Percentiles rank a stretch among this genome's conserved stretches.
Evolutionary conservation across 2,329 filamentous ascomycete genomes (phyloP).

Genomic region (Rosellinia necatrix): DNA sequence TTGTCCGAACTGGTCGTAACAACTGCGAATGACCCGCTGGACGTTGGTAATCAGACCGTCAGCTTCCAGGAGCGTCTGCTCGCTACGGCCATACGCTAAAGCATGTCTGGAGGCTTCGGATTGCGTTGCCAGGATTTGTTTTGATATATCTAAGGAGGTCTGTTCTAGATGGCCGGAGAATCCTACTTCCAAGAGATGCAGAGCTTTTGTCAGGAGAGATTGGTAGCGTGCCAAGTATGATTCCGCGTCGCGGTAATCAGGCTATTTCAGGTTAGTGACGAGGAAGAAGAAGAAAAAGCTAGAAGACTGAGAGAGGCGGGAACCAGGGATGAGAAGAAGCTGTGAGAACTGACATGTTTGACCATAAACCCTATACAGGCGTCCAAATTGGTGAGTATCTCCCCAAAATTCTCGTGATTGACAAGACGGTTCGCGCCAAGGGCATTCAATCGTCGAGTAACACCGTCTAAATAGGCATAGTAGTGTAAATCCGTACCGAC

Average conservation of each 20-base stretch:
- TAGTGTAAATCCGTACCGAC: conserved; percentile 91
- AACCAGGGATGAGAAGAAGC: too few species aligned
- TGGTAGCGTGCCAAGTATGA: conserved; percentile 88
- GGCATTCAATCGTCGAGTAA: conserved; percentile 87
- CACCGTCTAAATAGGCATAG: conserved; percentile 90
- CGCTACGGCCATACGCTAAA: conserved; percentile 63
- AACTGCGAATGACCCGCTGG: conserved; percentile 55
- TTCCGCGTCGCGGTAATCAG: conserved; percentile 83
- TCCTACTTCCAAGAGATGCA: conserved; percentile 65
- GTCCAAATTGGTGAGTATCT: conserved; percentile 86
- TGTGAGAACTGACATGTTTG: conserved; percentile 70
- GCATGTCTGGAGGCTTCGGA: conserved; percentile 65
- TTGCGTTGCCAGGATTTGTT: conserved; percentile 58
- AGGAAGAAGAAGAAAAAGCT: background rate
- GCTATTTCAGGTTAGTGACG: conserved; percentile 49
- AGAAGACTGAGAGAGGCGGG: too few species aligned
- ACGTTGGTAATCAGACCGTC: conserved; percentile 62
- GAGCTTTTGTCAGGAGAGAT: conserved; percentile 71
- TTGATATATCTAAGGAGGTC: conserved; percentile 58
- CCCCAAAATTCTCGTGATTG: conserved; percentile 80
- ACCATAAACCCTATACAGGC: conserved; percentile 93
- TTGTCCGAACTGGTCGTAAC: conserved; percentile 58
- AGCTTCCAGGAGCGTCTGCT: conserved; percentile 61
- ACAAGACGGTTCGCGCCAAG: conserved; percentile 87
- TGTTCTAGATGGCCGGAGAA: conserved; percentile 58